These are phyloP conservation scores for Verticillium albo-atrum DNA, from an alignment of 2,329 filamentous ascomycete genomes.

Conservation along the genomic window DNA sequence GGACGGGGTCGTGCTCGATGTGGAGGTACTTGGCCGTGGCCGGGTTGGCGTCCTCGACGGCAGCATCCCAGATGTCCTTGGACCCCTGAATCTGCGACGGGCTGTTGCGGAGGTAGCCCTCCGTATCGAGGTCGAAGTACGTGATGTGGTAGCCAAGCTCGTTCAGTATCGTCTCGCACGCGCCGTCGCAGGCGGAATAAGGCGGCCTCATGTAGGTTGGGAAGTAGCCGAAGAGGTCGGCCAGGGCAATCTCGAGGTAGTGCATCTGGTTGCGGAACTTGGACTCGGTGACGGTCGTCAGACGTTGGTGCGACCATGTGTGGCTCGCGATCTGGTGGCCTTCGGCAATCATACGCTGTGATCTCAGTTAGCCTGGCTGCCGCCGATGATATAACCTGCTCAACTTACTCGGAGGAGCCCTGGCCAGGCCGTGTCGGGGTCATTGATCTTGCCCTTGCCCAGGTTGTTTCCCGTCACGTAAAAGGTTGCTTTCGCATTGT, in stretches of 20 bases:
- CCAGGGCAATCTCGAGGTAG: constrained; percentile 51
- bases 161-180: constrained; percentile 8
- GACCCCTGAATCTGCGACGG: constrained; percentile 25
- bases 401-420: constrained; percentile 28
- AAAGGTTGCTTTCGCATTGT: constrained; percentile 63
- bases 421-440: constrained; percentile 31
- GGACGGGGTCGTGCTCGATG: constrained; percentile 37
- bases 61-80: constrained; percentile 31
- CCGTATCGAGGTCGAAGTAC: constrained; percentile 31
- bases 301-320: constrained; percentile 43
- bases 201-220: constrained; percentile 49
- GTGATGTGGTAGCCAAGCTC: constrained; percentile 29
- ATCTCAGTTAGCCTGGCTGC: not conserved
- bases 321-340: constrained; percentile 60
- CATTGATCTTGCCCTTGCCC: constrained; percentile 43
- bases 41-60: constrained; percentile 21
- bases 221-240: constrained; percentile 50
- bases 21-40: constrained; percentile 15
- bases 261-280: constrained; percentile 40
- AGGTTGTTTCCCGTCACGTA: constrained; percentile 44
- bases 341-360: constrained; percentile 41
- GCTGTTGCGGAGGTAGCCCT: constrained; percentile 26
- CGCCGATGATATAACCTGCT: not conserved
- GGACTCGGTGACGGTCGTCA: constrained; percentile 8
- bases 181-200: constrained; percentile 35